Conservation (phyloP, 495 filamentous ascomycete genomes). For the Corynascus novoguineensis region DNA sequence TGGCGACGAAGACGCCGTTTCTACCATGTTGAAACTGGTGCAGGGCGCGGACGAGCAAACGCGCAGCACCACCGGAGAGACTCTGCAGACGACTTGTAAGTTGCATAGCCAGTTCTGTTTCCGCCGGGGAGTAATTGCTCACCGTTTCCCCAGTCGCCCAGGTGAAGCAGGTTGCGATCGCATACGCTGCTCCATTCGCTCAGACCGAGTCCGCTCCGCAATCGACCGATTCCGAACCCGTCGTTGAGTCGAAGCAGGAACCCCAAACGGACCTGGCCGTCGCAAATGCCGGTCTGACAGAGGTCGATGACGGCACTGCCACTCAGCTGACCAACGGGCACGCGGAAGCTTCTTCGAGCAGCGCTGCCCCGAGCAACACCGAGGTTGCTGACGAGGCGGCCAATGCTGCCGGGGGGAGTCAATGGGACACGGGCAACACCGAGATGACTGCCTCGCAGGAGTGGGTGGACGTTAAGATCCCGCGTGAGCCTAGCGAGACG, state of each 20-base stretch:
- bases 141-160: conserved; percentile 51
- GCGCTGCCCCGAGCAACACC: conserved; percentile 46
- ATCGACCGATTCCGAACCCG: conserved; percentile 30
- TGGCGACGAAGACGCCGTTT: conserved; percentile 74
- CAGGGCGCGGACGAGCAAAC: conserved; percentile 72
- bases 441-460: conserved; percentile 56
- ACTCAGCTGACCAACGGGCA: conserved; percentile 49
- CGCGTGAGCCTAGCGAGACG: conserved; percentile 66
- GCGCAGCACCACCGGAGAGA: conserved; percentile 55
- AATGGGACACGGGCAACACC: conserved; percentile 58
- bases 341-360: conserved; percentile 34
- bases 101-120: neutral
- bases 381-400: conserved; percentile 56
- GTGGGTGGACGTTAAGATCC: conserved; percentile 64
- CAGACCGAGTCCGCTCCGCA: conserved; percentile 37
- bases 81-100: conserved; percentile 74
- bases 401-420: conserved; percentile 61
- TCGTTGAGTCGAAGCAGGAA: conserved; percentile 39
- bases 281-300: conserved; percentile 69
- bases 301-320: conserved; percentile 46
- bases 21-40: conserved; percentile 77
- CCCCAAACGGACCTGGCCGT: conserved; percentile 68
- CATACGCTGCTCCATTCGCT: conserved; percentile 36
- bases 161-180: conserved; percentile 58
- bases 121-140: conserved; percentile 12